Base-by-base conservation (phyloP, 2,329 filamentous ascomycete genomes). In the Penicillium sp. region DNA sequence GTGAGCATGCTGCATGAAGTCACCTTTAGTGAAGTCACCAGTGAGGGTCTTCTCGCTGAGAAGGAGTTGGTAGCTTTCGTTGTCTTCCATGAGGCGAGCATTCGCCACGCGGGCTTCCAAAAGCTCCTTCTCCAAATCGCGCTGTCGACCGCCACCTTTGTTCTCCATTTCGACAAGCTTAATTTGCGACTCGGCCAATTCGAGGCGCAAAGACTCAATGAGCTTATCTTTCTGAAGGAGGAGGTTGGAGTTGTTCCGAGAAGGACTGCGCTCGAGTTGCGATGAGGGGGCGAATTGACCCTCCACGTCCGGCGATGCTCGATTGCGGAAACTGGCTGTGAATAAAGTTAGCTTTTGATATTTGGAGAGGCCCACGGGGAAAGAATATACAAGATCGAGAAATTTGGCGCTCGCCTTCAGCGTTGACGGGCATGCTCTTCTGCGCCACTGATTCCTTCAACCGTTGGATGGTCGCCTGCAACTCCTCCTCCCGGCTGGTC, bases 41-140 rank as follows among this genome's bases (percentile, higher is more conserved):
- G 95, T 96, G 52, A 99, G 81, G 1, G 94, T 97, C 79, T 91
- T 92, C 72, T 97, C 92, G 67, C 91, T 90, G 22, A 99, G 84
- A 16, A 99, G 84, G 33, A 97, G 82, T 73, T 97, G 92, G 74
- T 96, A 99, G 74, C 91, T 95, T 74, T 99, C 94, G 66, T 97
- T 97, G 73, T 99, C 94, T 74, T 99, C 94, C 89, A 96, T 94
- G 57, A 99, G 79, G 41, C 92, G 85, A 51, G 94, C 94, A 68
- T 97, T 99, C 61, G 91, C 88, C 88, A 97, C 94, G 64, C 92
- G 90, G 35, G 90, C 87, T 68, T 97, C 92, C 74, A 96, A 85
- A 46, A 97, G 82, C 58, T 89, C 84, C 63, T 88, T 87, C 74
- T 97, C 92, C n/a, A 97, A 82, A 71, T 96, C 90, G 60, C 90